Percentiles rank a stretch among this genome's conserved stretches.
phyloP scores from a whole-genome alignment of 2,329 filamentous ascomycete species.

The Diplocarpon rosae region DNA sequence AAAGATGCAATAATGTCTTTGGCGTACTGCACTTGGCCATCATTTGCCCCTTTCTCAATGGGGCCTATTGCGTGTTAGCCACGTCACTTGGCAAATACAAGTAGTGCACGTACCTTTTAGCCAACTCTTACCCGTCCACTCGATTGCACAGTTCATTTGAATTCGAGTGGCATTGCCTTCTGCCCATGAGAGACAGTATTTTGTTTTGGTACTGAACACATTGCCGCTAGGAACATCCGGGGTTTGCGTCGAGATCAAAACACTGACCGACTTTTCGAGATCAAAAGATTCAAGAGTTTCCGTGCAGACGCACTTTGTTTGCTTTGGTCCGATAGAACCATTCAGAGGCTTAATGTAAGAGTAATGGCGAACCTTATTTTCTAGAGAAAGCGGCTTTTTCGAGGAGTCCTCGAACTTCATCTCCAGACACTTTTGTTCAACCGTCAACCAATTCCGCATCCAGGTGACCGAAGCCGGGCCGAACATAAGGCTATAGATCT shows the following conservation, averaged over 20 bases:
- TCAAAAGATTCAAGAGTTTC: conserved; percentile 79
- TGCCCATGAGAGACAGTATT: conserved; percentile 89
- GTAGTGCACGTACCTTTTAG: conserved; percentile 59
- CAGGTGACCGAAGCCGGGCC: conserved; percentile 69
- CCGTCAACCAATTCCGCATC: conserved; percentile 76
- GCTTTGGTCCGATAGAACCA: conserved; percentile 75
- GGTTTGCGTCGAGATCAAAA: conserved; percentile 77
- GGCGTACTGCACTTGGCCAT: conserved; percentile 76
- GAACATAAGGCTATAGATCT: conserved; percentile 82
- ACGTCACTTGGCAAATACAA: background rate
- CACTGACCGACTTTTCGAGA: conserved; percentile 72
- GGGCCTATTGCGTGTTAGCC: conserved; percentile 46
- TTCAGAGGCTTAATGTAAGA: conserved; percentile 87
- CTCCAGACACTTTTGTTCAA: conserved; percentile 84
- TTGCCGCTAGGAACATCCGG: conserved; percentile 93
- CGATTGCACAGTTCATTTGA: conserved; percentile 79
- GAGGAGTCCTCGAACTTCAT: conserved; percentile 74
- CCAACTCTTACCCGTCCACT: conserved; percentile 98
- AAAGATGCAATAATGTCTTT: conserved; percentile 69
- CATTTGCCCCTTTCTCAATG: conserved; percentile 90
- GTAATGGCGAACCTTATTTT: conserved; percentile 64
- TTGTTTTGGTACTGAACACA: conserved; percentile 83
- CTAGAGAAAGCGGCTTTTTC: conserved; percentile 53
- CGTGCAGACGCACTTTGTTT: conserved; percentile 87
- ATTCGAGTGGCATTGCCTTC: conserved; percentile 76